These are phyloP conservation scores for Raffaelea albimanens DNA, from an alignment of 2,329 filamentous ascomycete genomes.

Conservation along the genomic window DNA sequence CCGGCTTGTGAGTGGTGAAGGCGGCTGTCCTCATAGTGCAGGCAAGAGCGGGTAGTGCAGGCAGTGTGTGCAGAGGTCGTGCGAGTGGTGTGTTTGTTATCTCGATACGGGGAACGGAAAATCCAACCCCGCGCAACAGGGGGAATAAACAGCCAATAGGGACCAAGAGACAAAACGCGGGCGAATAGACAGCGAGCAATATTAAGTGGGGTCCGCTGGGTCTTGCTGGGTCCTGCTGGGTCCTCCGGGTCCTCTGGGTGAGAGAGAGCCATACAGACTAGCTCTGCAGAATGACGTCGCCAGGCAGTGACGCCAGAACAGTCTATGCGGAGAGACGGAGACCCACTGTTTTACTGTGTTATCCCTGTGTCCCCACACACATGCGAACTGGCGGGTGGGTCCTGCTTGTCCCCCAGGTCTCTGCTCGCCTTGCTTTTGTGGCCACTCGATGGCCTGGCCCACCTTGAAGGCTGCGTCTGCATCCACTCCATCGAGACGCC, in stretches of 20 bases:
- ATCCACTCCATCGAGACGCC: too few relatives aligned
- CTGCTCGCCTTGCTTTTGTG: not conserved
- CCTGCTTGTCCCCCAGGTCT: not conserved
- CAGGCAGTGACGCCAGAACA: constrained; percentile 2
- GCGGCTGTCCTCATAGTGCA: too few relatives aligned
- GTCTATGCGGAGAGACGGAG: not conserved
- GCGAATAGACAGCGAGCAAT: too few relatives aligned
- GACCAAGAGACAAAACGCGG: too few relatives aligned
- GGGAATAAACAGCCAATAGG: not conserved
- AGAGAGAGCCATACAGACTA: constrained; percentile 6
- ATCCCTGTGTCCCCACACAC: too few relatives aligned
- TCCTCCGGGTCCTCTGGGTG: too few relatives aligned
- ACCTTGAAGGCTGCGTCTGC: not conserved
- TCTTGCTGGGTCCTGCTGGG: too few relatives aligned
- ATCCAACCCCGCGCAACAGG: not conserved
- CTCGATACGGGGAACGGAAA: not conserved
- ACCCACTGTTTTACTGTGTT: too few relatives aligned
- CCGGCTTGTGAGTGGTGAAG: not conserved
- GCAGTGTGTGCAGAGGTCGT: too few relatives aligned
- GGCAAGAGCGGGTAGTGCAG: too few relatives aligned
- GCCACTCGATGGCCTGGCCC: not conserved
- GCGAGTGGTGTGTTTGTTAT: not conserved
- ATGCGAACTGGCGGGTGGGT: constrained; percentile 1
- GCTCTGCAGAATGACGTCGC: not conserved
- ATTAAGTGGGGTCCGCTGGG: too few relatives aligned